Evolutionary conservation across 1,284 basidiomycete species (phyloP), one percentile per base, ranked within the genome.

Genomic region (Erythrobasidium hasegawianum): DNA sequence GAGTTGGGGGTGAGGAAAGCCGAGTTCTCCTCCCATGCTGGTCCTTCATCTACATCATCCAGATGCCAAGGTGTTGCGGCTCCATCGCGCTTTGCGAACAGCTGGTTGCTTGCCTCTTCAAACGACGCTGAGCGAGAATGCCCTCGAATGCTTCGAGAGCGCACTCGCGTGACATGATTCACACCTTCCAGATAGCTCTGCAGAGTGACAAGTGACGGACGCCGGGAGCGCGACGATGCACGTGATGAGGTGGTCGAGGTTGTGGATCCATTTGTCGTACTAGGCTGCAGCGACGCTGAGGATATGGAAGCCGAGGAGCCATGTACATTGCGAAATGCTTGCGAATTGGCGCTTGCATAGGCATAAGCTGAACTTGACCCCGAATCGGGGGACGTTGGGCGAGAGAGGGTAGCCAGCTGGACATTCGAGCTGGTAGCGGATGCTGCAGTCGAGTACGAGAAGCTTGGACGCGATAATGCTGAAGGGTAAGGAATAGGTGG

Each of bases 161-260:
- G 43, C 18, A 68, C 66, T 22, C 66, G 52, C 5, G 66, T 57
- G 18, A 61, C 59, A 27, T 68, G 66, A 11, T 61, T 59, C 9
- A 68, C 66, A 11, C 66, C 66, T 45, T 68, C 66, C 5, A 62
- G 45, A 59, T 60, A 68, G n/a, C 50, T 39, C 27, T 68, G 60
- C 0, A 68, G 38, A 18, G 59, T 68, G 18, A 47, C 66, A 1
- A 58, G 9, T 2, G 59, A 61, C 39, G 66, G 66, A 4, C 66
- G 50, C 10, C 66, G 50, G 14, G 41, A 50, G 16, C 62, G 55
- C 3, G 62, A 65, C n/a, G 62, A 65, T n/a, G 45, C 45, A n/a
- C 38, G 27, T 13, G 62, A 50, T n/a, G 45, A 50, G 13, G 55
- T 26, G 26, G 26, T 16, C 20, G 22, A 22, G 8, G 22, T 16